Evolutionary conservation across 1,284 basidiomycete species (phyloP), one percentile per base, ranked within the genome.

Genomic region (Melanopsichium pennsylvanicum): DNA sequence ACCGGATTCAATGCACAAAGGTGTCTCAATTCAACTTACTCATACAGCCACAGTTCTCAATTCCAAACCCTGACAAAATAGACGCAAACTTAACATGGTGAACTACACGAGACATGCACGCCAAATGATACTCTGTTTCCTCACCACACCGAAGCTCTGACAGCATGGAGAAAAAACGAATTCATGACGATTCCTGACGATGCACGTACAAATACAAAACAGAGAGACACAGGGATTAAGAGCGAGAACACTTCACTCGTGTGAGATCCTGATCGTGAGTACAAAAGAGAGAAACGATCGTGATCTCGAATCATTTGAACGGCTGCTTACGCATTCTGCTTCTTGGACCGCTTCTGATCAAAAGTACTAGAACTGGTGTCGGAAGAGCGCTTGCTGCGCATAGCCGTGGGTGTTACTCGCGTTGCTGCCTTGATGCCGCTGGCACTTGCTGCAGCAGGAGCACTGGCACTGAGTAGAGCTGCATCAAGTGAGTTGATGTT

Each of bases 381-480:
- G 6, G 57, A 61, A 5, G 63, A 50, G 9, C 63, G 47, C 45
- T 63, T 62, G 67, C 56, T 54, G 19, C 67, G 56, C 40, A 42
- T 34, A 10, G 66, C 26, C 2, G 59, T 40, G 5, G 46, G 44
- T 5, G 44, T 44, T 2, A 40, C 22, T 1, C 34, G 22, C 27
- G 41, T 13, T 4, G 54, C 8, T 6, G 31, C 18, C 22, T 55
- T 56, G 26, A 42, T 27, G 1, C 40, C 8, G 9, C 33, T 36
- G 6, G 42, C 46, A 6, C 32, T 23, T 0, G 64, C 59, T 8
- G 54, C 45, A 12, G 62, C 62, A 21, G 75, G 75, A 33, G 75
- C 75, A 42, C 75, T 75, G 22, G 61, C 63, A 22, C 75, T 76
- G 19, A 63, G 54, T 34, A 73, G 27, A n/a, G 74, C 63, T 2